These are phyloP conservation scores for Gastrolobium bilobum DNA, from an alignment of 306 rosid species.

Conservation along the genomic window DNA sequence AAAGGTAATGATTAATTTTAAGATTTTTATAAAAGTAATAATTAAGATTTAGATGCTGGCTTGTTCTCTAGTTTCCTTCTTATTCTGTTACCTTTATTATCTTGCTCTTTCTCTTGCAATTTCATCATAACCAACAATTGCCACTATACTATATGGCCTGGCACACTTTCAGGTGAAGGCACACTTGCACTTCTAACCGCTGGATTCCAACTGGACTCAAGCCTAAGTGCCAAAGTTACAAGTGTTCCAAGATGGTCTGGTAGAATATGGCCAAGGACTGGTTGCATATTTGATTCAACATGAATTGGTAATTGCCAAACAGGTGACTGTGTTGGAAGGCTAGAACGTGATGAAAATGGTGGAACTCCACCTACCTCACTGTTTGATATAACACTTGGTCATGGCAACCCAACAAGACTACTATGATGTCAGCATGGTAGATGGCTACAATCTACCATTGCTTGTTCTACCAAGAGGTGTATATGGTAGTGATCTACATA, in stretches of 20 bases:
- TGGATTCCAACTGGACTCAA: constrained; percentile 68
- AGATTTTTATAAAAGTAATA: no score
- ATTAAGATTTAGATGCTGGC: no score
- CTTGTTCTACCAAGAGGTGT: constrained; percentile 70
- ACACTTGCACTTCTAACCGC: constrained; percentile 64
- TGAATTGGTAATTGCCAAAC: constrained; percentile 84
- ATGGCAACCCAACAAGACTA: constrained; percentile 66
- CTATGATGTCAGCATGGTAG: constrained; percentile 89
- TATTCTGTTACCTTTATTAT: constrained; percentile 38
- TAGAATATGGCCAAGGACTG: constrained; percentile 91
- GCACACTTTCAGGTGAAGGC: constrained; percentile 78
- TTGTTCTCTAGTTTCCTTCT: constrained; percentile 31
- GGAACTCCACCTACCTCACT: no score
- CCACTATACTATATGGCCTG: constrained; percentile 82
- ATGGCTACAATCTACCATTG: constrained; percentile 87
- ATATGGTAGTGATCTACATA: constrained; percentile 48
- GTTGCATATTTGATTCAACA: constrained; percentile 77
- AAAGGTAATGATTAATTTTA: no score
- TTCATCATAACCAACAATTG: constrained; percentile 86
- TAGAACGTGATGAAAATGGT: no score
- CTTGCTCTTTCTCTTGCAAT: constrained; percentile 50
- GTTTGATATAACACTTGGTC: constrained; percentile 43
- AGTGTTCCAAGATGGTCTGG: constrained; percentile 89
- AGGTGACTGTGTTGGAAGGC: constrained; percentile 82
- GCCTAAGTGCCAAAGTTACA: constrained; percentile 60